Conservation (phyloP, 2,329 filamentous ascomycete species). For the Aspergillus melleus region DNA sequence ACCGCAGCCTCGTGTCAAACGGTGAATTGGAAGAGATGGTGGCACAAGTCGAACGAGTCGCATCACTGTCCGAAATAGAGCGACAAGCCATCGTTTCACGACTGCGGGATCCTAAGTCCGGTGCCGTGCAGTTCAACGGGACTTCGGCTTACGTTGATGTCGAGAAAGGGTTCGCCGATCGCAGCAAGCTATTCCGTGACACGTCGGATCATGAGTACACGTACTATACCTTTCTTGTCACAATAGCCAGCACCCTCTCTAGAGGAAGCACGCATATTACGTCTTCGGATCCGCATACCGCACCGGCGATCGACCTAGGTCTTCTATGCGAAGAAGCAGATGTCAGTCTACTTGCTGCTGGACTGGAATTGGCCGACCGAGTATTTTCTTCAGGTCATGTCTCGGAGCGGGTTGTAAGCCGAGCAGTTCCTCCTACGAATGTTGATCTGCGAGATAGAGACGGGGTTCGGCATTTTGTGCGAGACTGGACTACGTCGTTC, state of each 20-base stretch:
- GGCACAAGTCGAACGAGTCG: too few relatives aligned
- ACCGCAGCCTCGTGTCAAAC: too few relatives aligned
- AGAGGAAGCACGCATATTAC: background rate
- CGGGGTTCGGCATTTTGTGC: conserved; percentile 14
- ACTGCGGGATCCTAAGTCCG: background rate
- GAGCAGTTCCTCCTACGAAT: conserved; percentile 11
- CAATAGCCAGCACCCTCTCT: background rate
- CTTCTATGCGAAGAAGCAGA: conserved; percentile 19
- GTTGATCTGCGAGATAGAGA: conserved; percentile 17
- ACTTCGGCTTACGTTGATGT: background rate
- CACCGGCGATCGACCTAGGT: conserved; percentile 19
- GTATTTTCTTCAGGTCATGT: conserved; percentile 10
- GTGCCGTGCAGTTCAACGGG: background rate
- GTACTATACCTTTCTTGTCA: background rate
- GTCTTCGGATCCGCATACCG: conserved; percentile 15
- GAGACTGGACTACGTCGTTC: conserved; percentile 10
- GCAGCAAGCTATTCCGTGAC: background rate
- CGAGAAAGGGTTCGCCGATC: background rate
- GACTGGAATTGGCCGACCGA: conserved; percentile 19
- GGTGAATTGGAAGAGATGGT: too few relatives aligned
- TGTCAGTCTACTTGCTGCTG: conserved; percentile 18
- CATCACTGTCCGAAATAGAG: background rate
- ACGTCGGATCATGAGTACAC: background rate
- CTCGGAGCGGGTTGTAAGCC: conserved; percentile 6
- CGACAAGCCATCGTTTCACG: background rate